These are phyloP conservation scores for Halenospora varia DNA, from an alignment of 495 filamentous ascomycete species.

Conservation along the genomic window DNA sequence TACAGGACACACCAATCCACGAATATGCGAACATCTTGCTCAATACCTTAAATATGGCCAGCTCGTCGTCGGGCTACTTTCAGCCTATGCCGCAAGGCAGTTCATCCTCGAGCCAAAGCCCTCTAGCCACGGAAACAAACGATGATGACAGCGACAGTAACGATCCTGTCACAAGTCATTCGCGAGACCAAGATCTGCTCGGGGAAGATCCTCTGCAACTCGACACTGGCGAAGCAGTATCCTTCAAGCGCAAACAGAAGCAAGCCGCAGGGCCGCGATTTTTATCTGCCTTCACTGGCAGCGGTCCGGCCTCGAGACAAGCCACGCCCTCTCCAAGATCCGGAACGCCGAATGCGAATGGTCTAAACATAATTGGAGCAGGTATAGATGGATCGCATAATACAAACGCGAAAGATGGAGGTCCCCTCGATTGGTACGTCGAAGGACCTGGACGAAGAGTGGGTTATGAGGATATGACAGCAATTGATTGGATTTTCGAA, in stretches of 20 bases:
- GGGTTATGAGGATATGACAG: conserved; percentile 93
- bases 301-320: conserved; percentile 9
- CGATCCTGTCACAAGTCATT: conserved; percentile 38
- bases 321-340: conserved; percentile 16
- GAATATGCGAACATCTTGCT: not conserved
- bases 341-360: conserved; percentile 10
- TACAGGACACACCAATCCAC: not conserved
- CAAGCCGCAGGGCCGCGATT: conserved; percentile 26
- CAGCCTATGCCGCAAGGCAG: conserved; percentile 15
- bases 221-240: conserved; percentile 53
- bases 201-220: conserved; percentile 48
- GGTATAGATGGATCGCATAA: conserved; percentile 9
- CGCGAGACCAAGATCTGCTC: conserved; percentile 32
- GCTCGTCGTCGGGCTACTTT: conserved; percentile 23
- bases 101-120: conserved; percentile 25
- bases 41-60: conserved; percentile 21
- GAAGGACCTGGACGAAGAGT: conserved; percentile 89
- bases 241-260: conserved; percentile 84
- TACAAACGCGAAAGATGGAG: conserved; percentile 54
- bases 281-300: conserved; percentile 16
- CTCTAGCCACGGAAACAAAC: conserved; percentile 21
- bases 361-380: conserved; percentile 4
- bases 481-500: conserved; percentile 99
- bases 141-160: conserved; percentile 38
- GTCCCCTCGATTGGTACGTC: conserved; percentile 77